These are phyloP conservation scores for Aspergillus kassunensis DNA, from an alignment of 495 filamentous ascomycete genomes.

Conservation along the genomic window DNA sequence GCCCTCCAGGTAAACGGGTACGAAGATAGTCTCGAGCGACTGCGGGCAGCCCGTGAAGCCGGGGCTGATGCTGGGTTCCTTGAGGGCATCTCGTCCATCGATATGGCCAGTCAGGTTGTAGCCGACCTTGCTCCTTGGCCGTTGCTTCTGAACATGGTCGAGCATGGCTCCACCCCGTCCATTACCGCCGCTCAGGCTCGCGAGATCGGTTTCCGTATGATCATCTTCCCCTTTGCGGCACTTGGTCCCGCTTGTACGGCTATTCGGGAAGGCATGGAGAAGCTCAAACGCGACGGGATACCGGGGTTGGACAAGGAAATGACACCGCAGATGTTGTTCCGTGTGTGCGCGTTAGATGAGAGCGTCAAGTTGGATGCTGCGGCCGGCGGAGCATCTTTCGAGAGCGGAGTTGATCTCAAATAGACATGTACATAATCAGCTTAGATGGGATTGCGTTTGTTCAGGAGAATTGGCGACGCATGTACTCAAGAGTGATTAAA, in stretches of 20 bases:
- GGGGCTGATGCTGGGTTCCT: slow-evolving; percentile 66
- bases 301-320: slow-evolving; percentile 44
- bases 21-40: slow-evolving; percentile 53
- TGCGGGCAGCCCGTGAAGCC: slow-evolving; percentile 51
- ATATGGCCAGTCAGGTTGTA: slow-evolving; percentile 35
- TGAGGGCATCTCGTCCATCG: slow-evolving; percentile 37
- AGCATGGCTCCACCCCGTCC: slow-evolving; percentile 53
- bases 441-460: no score
- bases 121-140: slow-evolving; percentile 55
- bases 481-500: no score
- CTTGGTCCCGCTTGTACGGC: slow-evolving; percentile 50
- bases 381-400: slow-evolving; percentile 52
- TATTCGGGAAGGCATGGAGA: slow-evolving; percentile 45
- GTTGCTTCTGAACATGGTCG: slow-evolving; percentile 64
- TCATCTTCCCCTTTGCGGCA: slow-evolving; percentile 57
- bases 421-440: no score
- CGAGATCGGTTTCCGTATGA: slow-evolving; percentile 59
- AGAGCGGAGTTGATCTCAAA: slow-evolving; percentile 33
- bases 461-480: no score
- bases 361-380: slow-evolving; percentile 52
- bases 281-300: slow-evolving; percentile 47
- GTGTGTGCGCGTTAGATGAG: slow-evolving; percentile 57
- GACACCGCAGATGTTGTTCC: slow-evolving; percentile 51
- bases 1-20: slow-evolving; percentile 58
- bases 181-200: slow-evolving; percentile 56